Evolutionary conservation across 768 basidiomycete species (phyloP).

Genomic region (Tulasnella sp.): DNA sequence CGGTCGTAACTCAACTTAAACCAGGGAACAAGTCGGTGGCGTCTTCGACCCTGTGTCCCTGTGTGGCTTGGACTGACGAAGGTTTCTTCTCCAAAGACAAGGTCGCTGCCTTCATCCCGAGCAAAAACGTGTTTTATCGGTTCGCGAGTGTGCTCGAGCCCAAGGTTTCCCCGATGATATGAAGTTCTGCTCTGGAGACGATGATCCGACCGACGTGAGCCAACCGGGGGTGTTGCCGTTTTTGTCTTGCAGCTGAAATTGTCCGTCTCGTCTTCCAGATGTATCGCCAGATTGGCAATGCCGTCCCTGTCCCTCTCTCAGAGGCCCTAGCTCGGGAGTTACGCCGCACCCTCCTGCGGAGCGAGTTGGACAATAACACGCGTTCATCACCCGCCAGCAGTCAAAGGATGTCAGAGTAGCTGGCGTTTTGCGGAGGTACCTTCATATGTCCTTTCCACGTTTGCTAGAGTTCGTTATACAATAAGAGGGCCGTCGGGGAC

Average conservation of each 20-base stretch:
- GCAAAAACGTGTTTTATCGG: slow-evolving; percentile 68
- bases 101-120: slow-evolving; percentile 50
- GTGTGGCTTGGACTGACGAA: background rate
- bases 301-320: slow-evolving; percentile 68
- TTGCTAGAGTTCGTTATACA: background rate
- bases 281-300: slow-evolving; percentile 75
- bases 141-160: slow-evolving; percentile 65
- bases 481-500: background rate
- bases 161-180: slow-evolving; percentile 78
- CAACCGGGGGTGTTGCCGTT: background rate
- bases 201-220: slow-evolving; percentile 50
- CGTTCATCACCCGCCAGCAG: background rate
- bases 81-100: slow-evolving; percentile 39
- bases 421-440: background rate
- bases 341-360: background rate
- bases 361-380: background rate
- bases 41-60: background rate
- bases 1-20: slow-evolving; percentile 20
- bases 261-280: slow-evolving; percentile 46
- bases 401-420: background rate
- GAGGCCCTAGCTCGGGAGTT: slow-evolving; percentile 50
- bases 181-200: slow-evolving; percentile 52
- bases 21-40: slow-evolving; percentile 25
- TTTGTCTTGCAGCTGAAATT: slow-evolving; percentile 18
- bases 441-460: background rate